Base-by-base conservation (phyloP, 768 basidiomycete genomes). In the Boletus coccyginus region DNA sequence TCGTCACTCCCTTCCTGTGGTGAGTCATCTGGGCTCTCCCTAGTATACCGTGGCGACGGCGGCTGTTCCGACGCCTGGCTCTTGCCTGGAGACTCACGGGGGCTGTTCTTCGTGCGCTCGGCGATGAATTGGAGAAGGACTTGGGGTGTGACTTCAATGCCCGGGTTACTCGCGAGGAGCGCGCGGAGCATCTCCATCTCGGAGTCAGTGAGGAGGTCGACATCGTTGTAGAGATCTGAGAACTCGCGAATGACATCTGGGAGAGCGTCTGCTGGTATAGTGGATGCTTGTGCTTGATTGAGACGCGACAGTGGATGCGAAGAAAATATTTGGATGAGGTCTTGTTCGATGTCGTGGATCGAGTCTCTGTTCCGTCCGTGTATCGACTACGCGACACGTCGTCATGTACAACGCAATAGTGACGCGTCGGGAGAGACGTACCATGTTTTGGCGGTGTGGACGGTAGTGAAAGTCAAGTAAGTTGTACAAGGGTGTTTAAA, bases 181-280 rank as follows among this genome's bases (percentile, higher is more conserved):
- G 71, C 61, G 46, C 82, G 80, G 56, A 93, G 79, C 75, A 80
- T 74, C 21, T 75, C 75, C 62, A 82, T 78, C 69, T 93, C 92
- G 24, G 84, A 77, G 39, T 76, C 74, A 11, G 79, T 77, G 62
- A 94, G 74, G n/a, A 92, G 80, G 59, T 87, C 79, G 19, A 79
- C 74, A 12, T 84, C 83, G 57, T 81, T 73, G 66, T 84, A 84
- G 6, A 80, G 70, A 32, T 84, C 75, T 5, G 82, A 81, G 63
- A 88, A 88, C 16, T 81, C 75, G 44, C 80, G 78, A 43, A 92
- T 79, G 32, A 92, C 81, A 62, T 89, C 86, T 35, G 86, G 78
- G 38, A 92, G 81, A n/a, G 79, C 81, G 58, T 82, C 79, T 43
- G 81, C 90, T 13, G 89, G 88, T 61, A 92, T 84, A 19, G 80